Percentiles rank a stretch among this genome's conserved stretches.
Evolutionary conservation across 192 early-diverging fungal species (phyloP).

Genomic region (Coemansia sp.): DNA sequence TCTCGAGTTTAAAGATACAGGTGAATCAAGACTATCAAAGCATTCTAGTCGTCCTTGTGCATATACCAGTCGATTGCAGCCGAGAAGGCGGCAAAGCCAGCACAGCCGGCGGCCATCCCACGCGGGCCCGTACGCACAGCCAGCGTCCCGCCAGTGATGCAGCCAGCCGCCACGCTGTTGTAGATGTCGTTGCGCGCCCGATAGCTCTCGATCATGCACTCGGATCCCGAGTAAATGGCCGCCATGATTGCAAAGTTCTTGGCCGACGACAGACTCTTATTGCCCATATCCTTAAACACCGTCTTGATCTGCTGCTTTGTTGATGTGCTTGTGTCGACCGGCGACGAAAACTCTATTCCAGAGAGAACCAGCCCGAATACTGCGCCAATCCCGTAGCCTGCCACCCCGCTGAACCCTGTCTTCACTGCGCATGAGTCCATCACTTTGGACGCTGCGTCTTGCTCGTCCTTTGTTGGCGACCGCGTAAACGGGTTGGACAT

Average conservation of each 20-base stretch:
- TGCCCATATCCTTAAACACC: constrained; percentile 88
- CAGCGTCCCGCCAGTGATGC: constrained; percentile 86
- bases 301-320: constrained; percentile 84
- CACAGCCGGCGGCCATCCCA: constrained; percentile 77
- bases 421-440: constrained; percentile 79
- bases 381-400: constrained; percentile 85
- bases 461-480: constrained; percentile 39
- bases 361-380: constrained; percentile 93
- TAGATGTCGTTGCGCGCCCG: constrained; percentile 94
- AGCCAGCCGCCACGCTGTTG: constrained; percentile 86
- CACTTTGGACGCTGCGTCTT: constrained; percentile 33
- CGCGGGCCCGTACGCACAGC: constrained; percentile 74
- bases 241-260: constrained; percentile 94
- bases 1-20: neutral
- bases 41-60: constrained; percentile 55
- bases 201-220: constrained; percentile 96
- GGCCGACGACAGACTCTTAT: constrained; percentile 73
- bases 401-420: constrained; percentile 64
- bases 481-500: constrained; percentile 48
- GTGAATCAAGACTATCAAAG: neutral
- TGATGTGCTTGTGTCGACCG: constrained; percentile 62
- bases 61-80: constrained; percentile 90
- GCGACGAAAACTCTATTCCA: constrained; percentile 80
- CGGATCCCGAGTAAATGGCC: constrained; percentile 87
- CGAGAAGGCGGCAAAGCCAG: constrained; percentile 92